Base-by-base conservation (phyloP, 768 basidiomycete genomes). In the Russula dissimulans region DNA sequence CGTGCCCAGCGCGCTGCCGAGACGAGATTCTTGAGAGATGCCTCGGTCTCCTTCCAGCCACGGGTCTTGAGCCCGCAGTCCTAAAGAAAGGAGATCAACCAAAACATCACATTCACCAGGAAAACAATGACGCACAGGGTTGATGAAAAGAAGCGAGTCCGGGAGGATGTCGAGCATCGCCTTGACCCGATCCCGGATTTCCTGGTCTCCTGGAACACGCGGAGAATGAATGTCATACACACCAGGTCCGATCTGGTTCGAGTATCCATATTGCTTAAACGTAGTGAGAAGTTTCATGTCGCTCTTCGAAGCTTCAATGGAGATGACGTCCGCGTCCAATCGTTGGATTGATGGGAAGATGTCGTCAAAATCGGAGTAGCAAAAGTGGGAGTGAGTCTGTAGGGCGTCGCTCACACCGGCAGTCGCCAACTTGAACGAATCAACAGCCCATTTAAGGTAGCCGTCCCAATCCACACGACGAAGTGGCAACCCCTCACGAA, bases 211-310 rank as follows among this genome's bases (percentile, higher is more conserved):
- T 47, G 97, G 97, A 65, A 99, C 91, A 84, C 97, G 94, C 64
- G 97, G 97, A 68, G 95, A 97, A 81, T 98, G 97, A 77, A 99
- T 97, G 74, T 97, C 95, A 72, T 97, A 97, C 71, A 97, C 92
- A 82, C 93, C 95, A 18, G 95, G 95, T 60, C 95, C 94, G 71
- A 98, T 97, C 78, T 91, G 86, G 81, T 94, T 95, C 59, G 91
- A 89, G 81, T 98, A 98, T 46, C 90, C 89, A 74, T 91, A 89
- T 61, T 88, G 79, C 81, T 91, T 86, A 89, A 98, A 99, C 69
- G 92, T 94, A 64, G 85, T 82, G 69, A 99, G 78, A 62, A 99
- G 82, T 79, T 98, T 98, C 87, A 98, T 87, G 81, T 97, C 95
- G 69, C 86, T 87, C 89, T 98, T 97, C 66, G 93, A 95, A 50